These are phyloP conservation scores for Diaporthe aspalathi DNA, from an alignment of 2,329 filamentous ascomycete genomes.

Conservation along the genomic window DNA sequence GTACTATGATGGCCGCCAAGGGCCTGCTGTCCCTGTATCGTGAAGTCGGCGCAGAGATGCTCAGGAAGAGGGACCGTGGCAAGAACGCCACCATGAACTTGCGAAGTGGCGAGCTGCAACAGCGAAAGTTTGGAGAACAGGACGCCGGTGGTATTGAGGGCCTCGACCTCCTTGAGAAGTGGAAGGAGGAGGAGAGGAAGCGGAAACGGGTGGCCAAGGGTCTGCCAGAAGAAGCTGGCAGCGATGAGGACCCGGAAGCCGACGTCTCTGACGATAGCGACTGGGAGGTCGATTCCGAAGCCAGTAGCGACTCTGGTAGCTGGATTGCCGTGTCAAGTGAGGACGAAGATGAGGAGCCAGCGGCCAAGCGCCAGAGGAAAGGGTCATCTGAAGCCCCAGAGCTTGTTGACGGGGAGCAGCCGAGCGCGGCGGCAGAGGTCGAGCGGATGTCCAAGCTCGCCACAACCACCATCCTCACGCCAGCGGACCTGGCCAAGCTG, in stretches of 20 bases:
- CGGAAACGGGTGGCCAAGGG: constrained; percentile 78
- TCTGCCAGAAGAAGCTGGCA: constrained; percentile 70
- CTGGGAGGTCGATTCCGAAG: constrained; percentile 71
- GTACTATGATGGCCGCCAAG: constrained; percentile 98
- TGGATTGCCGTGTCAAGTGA: constrained; percentile 91
- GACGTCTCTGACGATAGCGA: constrained; percentile 72
- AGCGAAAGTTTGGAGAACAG: constrained; percentile 86
- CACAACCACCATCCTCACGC: constrained; percentile 94
- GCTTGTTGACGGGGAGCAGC: constrained; percentile 53
- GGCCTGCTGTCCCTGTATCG: constrained; percentile 90
- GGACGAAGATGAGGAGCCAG: constrained; percentile 79
- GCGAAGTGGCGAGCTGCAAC: constrained; percentile 76
- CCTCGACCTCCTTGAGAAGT: constrained; percentile 88
- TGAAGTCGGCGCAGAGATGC: constrained; percentile 88
- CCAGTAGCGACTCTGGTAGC: constrained; percentile 79
- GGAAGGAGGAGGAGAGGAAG: constrained; percentile 90
- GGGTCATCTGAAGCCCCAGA: constrained; percentile 45
- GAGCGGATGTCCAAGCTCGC: constrained; percentile 77
- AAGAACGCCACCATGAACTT: constrained; percentile 90
- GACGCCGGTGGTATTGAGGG: constrained; percentile 87
- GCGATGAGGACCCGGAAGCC: constrained; percentile 71
- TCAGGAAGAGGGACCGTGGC: constrained; percentile 90
- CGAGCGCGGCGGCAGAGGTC: constrained; percentile 57
- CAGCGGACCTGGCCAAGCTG: constrained; percentile 94
- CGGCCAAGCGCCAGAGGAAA: constrained; percentile 71